A percentile compares a stretch with the other conserved stretches of the same genome.
These are phyloP conservation scores for Fusarium avenaceum DNA, from an alignment of 2,329 filamentous ascomycete species.

Conservation along the genomic window DNA sequence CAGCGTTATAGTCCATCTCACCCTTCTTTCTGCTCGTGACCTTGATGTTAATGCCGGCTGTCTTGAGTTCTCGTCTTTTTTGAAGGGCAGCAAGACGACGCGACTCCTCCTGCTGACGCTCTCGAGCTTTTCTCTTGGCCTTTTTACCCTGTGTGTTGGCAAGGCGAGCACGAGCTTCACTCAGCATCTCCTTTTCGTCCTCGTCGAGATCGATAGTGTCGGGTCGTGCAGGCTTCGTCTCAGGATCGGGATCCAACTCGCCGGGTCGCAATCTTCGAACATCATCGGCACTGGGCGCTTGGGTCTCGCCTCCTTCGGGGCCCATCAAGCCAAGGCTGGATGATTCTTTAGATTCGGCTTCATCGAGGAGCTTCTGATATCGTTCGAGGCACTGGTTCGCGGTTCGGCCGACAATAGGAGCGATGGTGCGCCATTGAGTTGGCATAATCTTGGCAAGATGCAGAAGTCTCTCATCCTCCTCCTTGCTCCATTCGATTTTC, in stretches of 20 bases:
- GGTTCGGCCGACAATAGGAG: slow-evolving; percentile 94
- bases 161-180: slow-evolving; percentile 93
- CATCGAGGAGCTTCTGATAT: slow-evolving; percentile 95
- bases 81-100: slow-evolving; percentile 89
- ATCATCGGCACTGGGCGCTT: slow-evolving; percentile 92
- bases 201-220: slow-evolving; percentile 99
- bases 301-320: slow-evolving; percentile 86
- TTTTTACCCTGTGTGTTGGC: slow-evolving; percentile 99
- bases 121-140: slow-evolving; percentile 95
- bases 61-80: slow-evolving; percentile 96
- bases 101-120: slow-evolving; percentile 95
- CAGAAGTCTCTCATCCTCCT: slow-evolving; percentile 97
- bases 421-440: slow-evolving; percentile 98
- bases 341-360: slow-evolving; percentile 91
- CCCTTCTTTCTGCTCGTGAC: slow-evolving; percentile 91
- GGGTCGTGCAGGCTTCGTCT: slow-evolving; percentile 93
- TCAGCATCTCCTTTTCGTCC: slow-evolving; percentile 99
- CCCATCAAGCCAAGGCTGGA: slow-evolving; percentile 87
- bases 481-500: slow-evolving; percentile 98
- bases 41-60: slow-evolving; percentile 98
- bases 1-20: slow-evolving; percentile 99
- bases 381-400: slow-evolving; percentile 97
- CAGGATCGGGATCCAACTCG: slow-evolving; percentile 96
- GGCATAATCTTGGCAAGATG: slow-evolving; percentile 99
- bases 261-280: slow-evolving; percentile 89